These are phyloP conservation scores for Salvia miltiorrhiza DNA, from an alignment of 257 asterid genomes.

Conservation along the genomic window DNA sequence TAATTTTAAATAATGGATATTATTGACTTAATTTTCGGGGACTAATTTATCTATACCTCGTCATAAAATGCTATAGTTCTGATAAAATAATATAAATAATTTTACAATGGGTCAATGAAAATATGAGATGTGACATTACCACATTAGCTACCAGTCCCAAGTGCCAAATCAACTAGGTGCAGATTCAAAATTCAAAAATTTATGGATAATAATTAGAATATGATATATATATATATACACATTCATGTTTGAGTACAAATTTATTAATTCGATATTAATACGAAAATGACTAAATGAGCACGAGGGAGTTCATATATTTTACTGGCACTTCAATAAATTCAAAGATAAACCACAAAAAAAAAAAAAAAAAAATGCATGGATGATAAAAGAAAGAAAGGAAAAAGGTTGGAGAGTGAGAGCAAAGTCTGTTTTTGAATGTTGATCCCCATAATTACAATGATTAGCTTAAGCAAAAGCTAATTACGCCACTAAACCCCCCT, in stretches of 20 bases:
- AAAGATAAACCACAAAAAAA: too few relatives aligned
- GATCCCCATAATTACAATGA: conserved; percentile 18
- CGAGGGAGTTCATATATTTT: neutral
- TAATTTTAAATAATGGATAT: too few relatives aligned
- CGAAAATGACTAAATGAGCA: too few relatives aligned
- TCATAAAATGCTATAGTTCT: too few relatives aligned
- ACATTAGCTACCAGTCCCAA: neutral
- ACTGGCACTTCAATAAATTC: too few relatives aligned
- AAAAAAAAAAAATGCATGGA: neutral
- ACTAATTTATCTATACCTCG: too few relatives aligned
- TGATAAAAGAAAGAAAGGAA: neutral
- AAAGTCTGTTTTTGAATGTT: neutral
- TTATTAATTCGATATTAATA: neutral
- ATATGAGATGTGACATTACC: neutral
- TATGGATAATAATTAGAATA: too few relatives aligned
- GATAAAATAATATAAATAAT: too few relatives aligned
- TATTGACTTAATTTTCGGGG: too few relatives aligned
- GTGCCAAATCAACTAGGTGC: neutral
- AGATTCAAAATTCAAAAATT: neutral
- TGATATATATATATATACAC: too few relatives aligned
- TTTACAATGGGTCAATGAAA: too few relatives aligned
- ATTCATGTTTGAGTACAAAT: neutral
- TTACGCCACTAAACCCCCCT: conserved; percentile 10
- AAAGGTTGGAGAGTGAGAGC: too few relatives aligned
- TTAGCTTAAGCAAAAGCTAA: conserved; percentile 23